Percentiles rank a stretch among this genome's conserved stretches.
Evolutionary conservation across 78 protist species (phyloP).

Genomic region (Speleostelium caveatum): DNA sequence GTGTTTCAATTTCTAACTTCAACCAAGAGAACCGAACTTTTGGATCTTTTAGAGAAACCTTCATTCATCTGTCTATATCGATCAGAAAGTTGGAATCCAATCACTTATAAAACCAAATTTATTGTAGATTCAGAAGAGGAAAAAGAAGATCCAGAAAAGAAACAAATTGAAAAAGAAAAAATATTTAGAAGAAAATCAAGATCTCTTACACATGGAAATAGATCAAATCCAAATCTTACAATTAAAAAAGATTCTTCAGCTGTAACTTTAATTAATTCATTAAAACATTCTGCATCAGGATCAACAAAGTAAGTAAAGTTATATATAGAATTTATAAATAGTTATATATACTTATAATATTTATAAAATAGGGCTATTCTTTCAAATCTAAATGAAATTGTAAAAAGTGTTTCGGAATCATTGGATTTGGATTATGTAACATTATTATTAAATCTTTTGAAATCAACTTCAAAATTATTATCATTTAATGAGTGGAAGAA

Average conservation of each 20-base stretch:
- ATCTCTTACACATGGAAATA: slow-evolving; percentile 64
- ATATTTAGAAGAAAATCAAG: slow-evolving; percentile 42
- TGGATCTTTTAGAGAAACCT: slow-evolving; percentile 60
- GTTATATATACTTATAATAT: no score
- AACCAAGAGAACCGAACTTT: slow-evolving; percentile 23
- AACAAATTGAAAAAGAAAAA: slow-evolving; percentile 38
- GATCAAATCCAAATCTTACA: neutral
- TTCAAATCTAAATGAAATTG: slow-evolving; percentile 15
- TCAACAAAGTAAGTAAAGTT: slow-evolving; percentile 37
- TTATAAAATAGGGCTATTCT: no score
- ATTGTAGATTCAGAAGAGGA: slow-evolving; percentile 29
- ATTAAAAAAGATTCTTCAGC: slow-evolving; percentile 47
- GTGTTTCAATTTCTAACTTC: slow-evolving; percentile 56
- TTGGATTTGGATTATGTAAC: slow-evolving; percentile 1
- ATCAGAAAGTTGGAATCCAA: slow-evolving; percentile 75
- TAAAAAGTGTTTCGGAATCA: slow-evolving; percentile 20
- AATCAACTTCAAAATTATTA: slow-evolving; percentile 25
- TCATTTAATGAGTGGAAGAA: slow-evolving; percentile 76
- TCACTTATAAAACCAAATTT: slow-evolving; percentile 63
- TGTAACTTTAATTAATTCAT: slow-evolving; percentile 11
- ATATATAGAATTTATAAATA: no score
- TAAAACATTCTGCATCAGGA: slow-evolving; percentile 6
- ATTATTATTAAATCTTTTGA: neutral
- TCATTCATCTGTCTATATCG: slow-evolving; percentile 62
- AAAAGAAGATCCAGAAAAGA: slow-evolving; percentile 18